Evolutionary conservation across 371 early-diverging fungal species (phyloP).

Genomic region (Enterospora canceri): DNA sequence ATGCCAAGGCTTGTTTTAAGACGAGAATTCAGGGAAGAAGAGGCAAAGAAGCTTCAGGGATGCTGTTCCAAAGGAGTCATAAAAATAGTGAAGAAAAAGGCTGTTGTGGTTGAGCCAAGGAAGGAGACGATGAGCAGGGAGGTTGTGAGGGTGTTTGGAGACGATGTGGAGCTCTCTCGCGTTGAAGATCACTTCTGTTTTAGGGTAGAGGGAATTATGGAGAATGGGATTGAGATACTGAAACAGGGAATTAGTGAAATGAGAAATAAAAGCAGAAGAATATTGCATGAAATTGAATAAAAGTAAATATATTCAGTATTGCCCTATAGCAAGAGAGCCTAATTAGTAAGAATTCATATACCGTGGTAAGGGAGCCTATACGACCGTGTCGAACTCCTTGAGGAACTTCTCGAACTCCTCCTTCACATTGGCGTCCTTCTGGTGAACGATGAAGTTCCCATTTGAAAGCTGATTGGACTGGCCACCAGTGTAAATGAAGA

Average conservation of each 20-base stretch:
- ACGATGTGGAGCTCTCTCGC: conserved; percentile 73
- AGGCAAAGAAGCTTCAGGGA: conserved; percentile 68
- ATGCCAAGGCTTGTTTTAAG: conserved; percentile 75
- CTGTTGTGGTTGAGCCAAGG: conserved; percentile 74
- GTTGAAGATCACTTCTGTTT: conserved; percentile 83
- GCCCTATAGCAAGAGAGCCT: neutral
- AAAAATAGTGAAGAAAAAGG: conserved; percentile 63
- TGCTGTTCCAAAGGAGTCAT: conserved; percentile 83
- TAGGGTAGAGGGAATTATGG: conserved; percentile 37
- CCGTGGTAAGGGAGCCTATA: neutral
- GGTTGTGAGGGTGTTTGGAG: conserved; percentile 77
- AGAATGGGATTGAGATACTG: conserved; percentile 38
- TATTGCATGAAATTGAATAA: conserved; percentile 26
- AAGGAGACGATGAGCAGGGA: conserved; percentile 86
- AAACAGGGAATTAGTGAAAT: conserved; percentile 32
- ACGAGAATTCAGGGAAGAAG: conserved; percentile 69
- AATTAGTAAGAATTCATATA: neutral
- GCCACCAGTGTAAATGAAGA: neutral
- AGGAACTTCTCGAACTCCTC: neutral
- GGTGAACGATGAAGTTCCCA: neutral
- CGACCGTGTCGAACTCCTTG: neutral
- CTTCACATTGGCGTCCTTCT: neutral
- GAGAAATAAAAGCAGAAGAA: conserved; percentile 11
- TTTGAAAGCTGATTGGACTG: neutral
- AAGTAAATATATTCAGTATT: neutral